Evolutionary conservation across 768 basidiomycete genomes (phyloP), one percentile per base, ranked within the genome.

Genomic region (Kwoniella newhampshirensis): DNA sequence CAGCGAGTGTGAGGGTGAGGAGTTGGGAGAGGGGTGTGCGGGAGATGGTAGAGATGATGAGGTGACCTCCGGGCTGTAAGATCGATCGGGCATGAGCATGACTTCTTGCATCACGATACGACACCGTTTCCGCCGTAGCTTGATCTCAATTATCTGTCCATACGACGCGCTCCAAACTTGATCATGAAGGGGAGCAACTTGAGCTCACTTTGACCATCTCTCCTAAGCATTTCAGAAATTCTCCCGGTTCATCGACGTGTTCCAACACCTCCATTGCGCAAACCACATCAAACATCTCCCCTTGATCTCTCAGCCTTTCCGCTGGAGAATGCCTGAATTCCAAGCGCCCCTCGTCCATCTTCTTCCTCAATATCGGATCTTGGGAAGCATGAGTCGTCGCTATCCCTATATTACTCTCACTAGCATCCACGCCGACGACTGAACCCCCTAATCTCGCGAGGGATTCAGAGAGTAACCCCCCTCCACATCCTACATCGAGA

Each of bases 241-340:
- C 81, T 5, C 84, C 80, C 1, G 96, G 93, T 68, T 94, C 87
- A 72, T 96, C 89, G 48, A 99, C 96, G 70, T 99, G 96, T 78
- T 99, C 96, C 27, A 99, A 73, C 7, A 99, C 94, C 76, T 99
- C 96, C 90, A 98, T 90, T 9, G 92, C 88, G 73, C 91, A 96
- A 13, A 99, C 92, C 18, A 92, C 83, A 73, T 98, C 94, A 71
- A 87, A 98, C 49, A 83, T 83, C 13, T 82, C 74, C 4, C 85
- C 84, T 11, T 81, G 70, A 26, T 67, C 63, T 17, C 89, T 77
- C 3, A 99, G 81, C 0, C 81, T 81, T 71, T 97, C 92, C 0
- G 87, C 90, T 0, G 87, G 80, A 0, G 83, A 81, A 67, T 89
- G 85, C 7, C 83, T 77, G 77, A 97, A 98, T 0, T 79, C 75